Evolutionary conservation across 257 asterid genomes (phyloP).

Genomic region (Penstemon barbatus): DNA sequence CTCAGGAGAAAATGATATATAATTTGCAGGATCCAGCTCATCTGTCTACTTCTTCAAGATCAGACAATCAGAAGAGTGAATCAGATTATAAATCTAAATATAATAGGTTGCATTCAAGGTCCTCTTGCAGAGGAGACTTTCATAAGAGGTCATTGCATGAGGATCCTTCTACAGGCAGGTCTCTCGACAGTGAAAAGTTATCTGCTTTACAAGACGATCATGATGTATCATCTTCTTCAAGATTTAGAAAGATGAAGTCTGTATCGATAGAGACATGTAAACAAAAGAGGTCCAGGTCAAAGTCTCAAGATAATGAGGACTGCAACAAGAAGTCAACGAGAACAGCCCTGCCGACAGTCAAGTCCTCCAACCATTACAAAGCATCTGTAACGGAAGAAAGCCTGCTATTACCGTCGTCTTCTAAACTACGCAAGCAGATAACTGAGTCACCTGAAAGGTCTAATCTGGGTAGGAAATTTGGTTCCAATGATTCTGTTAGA

Average conservation of each 20-base stretch:
- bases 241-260: background rate
- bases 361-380: background rate
- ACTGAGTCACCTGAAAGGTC: constrained; percentile 15
- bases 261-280: background rate
- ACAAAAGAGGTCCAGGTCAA: background rate
- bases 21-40: background rate
- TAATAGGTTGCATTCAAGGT: background rate
- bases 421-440: background rate
- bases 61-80: background rate
- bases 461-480: constrained; percentile 15
- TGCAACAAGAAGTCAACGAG: background rate
- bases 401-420: background rate
- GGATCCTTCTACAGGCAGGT: background rate
- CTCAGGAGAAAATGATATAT: background rate
- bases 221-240: constrained; percentile 6
- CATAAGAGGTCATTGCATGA: constrained; percentile 7
- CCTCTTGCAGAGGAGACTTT: background rate
- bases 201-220: background rate
- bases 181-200: constrained; percentile 6
- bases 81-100: background rate
- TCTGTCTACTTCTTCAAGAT: background rate
- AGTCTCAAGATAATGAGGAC: background rate
- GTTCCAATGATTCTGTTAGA: constrained; percentile 10
- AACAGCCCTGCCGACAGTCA: background rate
- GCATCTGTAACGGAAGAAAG: background rate